A percentile compares a stretch with the other conserved stretches of the same genome.
phyloP scores from a whole-genome alignment of 164 flowering plant species.

The Aristolochia fimbriata region DNA sequence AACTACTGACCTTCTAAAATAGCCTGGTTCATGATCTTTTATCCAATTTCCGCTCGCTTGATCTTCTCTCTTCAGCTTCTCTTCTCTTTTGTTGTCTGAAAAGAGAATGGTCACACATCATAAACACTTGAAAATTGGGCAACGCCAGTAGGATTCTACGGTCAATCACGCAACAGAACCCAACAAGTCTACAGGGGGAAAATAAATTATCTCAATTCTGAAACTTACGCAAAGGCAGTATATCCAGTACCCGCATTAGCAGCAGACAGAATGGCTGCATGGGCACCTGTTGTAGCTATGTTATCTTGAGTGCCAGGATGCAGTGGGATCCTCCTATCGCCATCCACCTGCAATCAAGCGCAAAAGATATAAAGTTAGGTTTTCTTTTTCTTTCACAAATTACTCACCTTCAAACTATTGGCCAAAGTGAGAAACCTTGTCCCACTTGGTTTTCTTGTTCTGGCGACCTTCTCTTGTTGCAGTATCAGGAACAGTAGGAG shows the following conservation, averaged over 20 bases:
- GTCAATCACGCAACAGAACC: background rate
- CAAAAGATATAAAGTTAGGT: background rate
- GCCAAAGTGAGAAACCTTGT: constrained; percentile 42
- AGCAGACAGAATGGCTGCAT: constrained; percentile 54
- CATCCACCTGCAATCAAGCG: constrained; percentile 46
- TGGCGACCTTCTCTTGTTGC: constrained; percentile 59
- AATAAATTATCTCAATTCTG: background rate
- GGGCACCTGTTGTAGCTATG: constrained; percentile 31
- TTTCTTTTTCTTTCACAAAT: no score
- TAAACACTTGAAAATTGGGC: background rate
- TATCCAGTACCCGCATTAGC: constrained; percentile 78
- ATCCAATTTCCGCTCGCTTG: background rate
- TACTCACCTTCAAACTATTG: no score
- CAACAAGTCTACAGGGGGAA: background rate
- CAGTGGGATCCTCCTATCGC: constrained; percentile 43
- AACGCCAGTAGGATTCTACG: background rate
- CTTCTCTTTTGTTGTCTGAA: constrained; percentile 1
- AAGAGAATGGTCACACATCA: background rate
- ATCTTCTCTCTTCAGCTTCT: constrained; percentile 5
- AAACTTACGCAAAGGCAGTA: constrained; percentile 71
- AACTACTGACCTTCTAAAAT: no score
- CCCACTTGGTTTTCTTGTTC: constrained; percentile 97
- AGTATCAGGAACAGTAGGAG: constrained; percentile 32
- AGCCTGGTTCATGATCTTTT: background rate
- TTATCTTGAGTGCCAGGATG: constrained; percentile 41